Evolutionary conservation across 192 early-diverging fungal genomes (phyloP), one percentile per base, ranked within the genome.

Genomic region (Coemansia sp.): DNA sequence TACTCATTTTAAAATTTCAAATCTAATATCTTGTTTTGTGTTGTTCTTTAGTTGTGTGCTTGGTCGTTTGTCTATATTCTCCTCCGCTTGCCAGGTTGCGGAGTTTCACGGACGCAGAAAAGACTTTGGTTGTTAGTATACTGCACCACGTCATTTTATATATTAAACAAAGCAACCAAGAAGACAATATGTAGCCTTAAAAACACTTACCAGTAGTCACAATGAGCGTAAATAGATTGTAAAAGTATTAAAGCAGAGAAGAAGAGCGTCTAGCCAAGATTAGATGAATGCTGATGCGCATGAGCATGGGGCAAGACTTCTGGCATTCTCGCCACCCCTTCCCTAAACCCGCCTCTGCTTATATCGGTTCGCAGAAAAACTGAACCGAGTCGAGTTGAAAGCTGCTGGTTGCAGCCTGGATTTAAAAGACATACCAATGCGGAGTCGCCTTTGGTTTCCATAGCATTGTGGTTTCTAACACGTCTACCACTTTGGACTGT

Each of bases 1-100:
- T 75, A 60, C 72, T 75, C 78, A 80, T 80, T 23, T 17, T 68
- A 31, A 46, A 46, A 46, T 0, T 14, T 0, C 17, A 46, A 46
- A 14, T 14, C 17, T 46, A 17, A 4, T 46, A 14, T 17, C 11
- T 14, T 46, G 8, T 7, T 46, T 46, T 14, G 2, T 10, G 9
- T 46, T 14, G 39, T 46, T 17, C 17, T 46, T 46, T 46, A 9
- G 39, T 46, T 46, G 17, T 46, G 39, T 46, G 39, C 39, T 46
- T 46, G 11, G 11, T 46, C 39, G 39, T 46, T 46, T 46, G 39
- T 46, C 39, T 46, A 46, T 46, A 46, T 10, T 46, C 39, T 46
- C 39, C 11, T 17, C 33, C 39, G 17, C 14, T 46, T 14, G 14
- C 11, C 39, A 46, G 39, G 11, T 17, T 4, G 39, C 17, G 39